A percentile compares a stretch with the other conserved stretches of the same genome.
Conservation (phyloP, 768 basidiomycete species). For the Lentinula guzmanii region DNA sequence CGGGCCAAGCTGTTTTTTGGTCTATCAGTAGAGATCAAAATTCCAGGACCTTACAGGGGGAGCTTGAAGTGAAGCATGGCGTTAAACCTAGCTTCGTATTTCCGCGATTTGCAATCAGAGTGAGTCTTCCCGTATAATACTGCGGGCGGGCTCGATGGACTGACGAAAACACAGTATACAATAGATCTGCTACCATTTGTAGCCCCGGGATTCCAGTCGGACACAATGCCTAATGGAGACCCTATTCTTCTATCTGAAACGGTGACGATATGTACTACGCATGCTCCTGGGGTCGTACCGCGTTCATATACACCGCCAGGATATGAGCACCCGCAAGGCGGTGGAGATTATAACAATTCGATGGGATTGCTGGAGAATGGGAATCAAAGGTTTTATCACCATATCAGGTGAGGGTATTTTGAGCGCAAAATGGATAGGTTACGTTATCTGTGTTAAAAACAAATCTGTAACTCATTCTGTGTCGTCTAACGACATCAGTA, state of each 20-base stretch:
- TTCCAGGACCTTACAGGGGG: constrained; percentile 39
- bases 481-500: constrained; percentile 38
- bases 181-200: constrained; percentile 27
- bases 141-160: background rate
- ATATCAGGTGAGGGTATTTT: background rate
- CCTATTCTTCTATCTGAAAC: constrained; percentile 1
- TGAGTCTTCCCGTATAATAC: background rate
- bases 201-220: constrained; percentile 24
- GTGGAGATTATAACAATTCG: constrained; percentile 42
- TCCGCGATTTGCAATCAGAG: constrained; percentile 14
- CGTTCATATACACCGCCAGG: constrained; percentile 49
- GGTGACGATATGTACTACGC: constrained; percentile 15
- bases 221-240: background rate
- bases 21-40: constrained; percentile 25
- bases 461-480: background rate
- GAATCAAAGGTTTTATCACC: constrained; percentile 29
- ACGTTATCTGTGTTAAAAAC: no score
- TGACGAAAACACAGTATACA: constrained; percentile 23
- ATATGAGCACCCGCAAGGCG: constrained; percentile 34
- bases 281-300: constrained; percentile 30
- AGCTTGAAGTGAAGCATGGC: constrained; percentile 39
- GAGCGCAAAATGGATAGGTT: background rate
- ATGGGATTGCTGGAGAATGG: constrained; percentile 50
- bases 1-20: constrained; percentile 48
- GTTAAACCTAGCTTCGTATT: constrained; percentile 39